Evolutionary conservation across 176 grass and related monocot genomes (phyloP).

Genomic region (Carex pumila): DNA sequence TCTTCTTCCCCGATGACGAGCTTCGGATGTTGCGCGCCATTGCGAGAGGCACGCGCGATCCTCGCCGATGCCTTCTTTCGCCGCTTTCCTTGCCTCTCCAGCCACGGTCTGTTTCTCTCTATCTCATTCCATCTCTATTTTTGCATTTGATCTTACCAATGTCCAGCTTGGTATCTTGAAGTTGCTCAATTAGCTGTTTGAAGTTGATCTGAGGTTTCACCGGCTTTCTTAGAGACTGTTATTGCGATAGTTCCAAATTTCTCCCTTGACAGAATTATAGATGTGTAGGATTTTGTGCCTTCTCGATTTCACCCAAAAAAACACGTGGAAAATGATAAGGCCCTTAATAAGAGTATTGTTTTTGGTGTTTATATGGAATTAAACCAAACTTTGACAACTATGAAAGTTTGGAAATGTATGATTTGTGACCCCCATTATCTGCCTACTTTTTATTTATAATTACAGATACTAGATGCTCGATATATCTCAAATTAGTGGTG

Average conservation of each 20-base stretch:
- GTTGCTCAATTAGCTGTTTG: background rate
- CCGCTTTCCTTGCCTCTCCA: constrained; percentile 25
- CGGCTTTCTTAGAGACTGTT: background rate
- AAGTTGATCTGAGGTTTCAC: background rate
- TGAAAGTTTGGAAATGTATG: background rate
- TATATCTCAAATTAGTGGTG: constrained; percentile 22
- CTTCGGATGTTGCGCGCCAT: constrained; percentile 4
- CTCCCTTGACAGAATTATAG: background rate
- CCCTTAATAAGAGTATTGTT: background rate
- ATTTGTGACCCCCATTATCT: background rate
- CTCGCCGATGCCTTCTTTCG: background rate
- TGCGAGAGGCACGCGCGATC: constrained; percentile 12
- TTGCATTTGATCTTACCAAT: background rate
- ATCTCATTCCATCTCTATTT: background rate
- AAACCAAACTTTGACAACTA: background rate
- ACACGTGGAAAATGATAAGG: background rate
- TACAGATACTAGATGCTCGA: constrained; percentile 22
- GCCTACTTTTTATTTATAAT: background rate
- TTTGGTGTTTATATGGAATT: background rate
- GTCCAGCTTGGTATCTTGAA: background rate
- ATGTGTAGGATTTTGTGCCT: background rate
- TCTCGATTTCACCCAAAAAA: background rate
- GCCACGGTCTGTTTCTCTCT: background rate
- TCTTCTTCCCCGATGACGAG: constrained; percentile 22
- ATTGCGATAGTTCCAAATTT: background rate